Base-by-base conservation (phyloP, 805 yeast genomes). In the Myxozyma neglecta region DNA sequence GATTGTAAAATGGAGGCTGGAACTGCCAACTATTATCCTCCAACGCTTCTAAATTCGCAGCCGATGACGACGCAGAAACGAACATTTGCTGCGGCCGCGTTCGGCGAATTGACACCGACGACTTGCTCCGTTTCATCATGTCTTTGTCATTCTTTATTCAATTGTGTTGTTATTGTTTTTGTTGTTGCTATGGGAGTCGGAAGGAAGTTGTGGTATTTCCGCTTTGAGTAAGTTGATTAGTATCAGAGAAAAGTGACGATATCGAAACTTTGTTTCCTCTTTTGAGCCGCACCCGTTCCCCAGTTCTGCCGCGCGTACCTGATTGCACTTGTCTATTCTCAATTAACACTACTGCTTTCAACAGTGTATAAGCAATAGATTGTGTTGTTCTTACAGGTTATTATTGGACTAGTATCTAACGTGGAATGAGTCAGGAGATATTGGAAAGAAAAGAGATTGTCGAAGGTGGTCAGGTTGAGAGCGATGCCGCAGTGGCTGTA, bases 1-100 rank as follows among this genome's bases (percentile, higher is more conserved):
- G 69, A 56, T 68, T 68, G 53, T 68, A 68, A 48, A 68, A 68
- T 9, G 70, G 70, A 16, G 70, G 70, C 50, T 68, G 67, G 51
- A 68, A 68, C 52, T 61, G 62, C 61, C 61, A 49, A 32, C 62
- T 48, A 29, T 64, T 61, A 52, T 62, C 59, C 29, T 53, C 50
- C 46, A 62, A 46, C 7, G 55, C 48, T 39, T 58, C 62, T 9
- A 64, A 53, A 29, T 52, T 50, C 11, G 56, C 24, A 14, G 61
- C 40, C 20, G 65, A 63, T 20, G 52, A 29, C 6, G 57, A 47
- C 16, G 29, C 29, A 24, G 29, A 24, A 24, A 24, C 29, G 5
- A 24, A 24, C 29, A 24, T 24, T 24, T 56, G 57, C 20, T 46
- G 44, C 34, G 62, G 61, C 34, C 61, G 61, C 13, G 54, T 61